phyloP scores from a whole-genome alignment of 2,329 filamentous ascomycete species.

The Scedosporium boydii region DNA sequence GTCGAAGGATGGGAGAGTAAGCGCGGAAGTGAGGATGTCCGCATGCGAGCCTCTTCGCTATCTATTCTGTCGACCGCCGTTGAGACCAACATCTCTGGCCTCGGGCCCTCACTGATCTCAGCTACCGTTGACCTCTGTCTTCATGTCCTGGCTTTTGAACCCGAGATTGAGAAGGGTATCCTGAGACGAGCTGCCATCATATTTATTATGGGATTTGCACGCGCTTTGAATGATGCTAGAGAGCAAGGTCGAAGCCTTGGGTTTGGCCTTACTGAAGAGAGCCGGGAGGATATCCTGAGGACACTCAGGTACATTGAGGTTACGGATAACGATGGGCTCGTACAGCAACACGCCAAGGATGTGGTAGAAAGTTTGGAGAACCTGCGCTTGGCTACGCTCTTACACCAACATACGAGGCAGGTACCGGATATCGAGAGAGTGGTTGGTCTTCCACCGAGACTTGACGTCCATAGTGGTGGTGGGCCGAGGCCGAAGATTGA shows the following conservation, averaged over 20 bases:
- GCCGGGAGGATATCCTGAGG: constrained; percentile 50
- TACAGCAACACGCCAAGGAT: constrained; percentile 55
- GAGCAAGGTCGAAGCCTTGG: constrained; percentile 34
- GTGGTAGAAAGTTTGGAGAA: constrained; percentile 58
- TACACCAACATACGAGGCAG: constrained; percentile 26
- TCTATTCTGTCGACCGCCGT: constrained; percentile 52
- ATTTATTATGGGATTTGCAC: constrained; percentile 51
- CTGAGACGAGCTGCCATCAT: constrained; percentile 57
- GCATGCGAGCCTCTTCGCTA: constrained; percentile 59
- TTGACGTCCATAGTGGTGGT: constrained; percentile 11
- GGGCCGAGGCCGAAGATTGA: constrained; percentile 36
- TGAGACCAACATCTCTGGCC: constrained; percentile 49
- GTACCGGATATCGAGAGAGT: constrained; percentile 22
- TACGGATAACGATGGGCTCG: constrained; percentile 60
- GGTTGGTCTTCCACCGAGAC: constrained; percentile 11
- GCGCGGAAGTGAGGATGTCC: constrained; percentile 56
- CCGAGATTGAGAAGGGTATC: constrained; percentile 50
- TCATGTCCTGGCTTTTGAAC: constrained; percentile 53
- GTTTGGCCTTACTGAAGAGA: constrained; percentile 45
- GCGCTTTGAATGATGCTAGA: constrained; percentile 45
- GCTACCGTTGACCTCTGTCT: constrained; percentile 54
- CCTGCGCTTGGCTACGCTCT: constrained; percentile 45
- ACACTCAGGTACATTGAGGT: constrained; percentile 54
- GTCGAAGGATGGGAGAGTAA: constrained; percentile 59
- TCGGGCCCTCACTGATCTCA: constrained; percentile 42